Evolutionary conservation across 1,284 basidiomycete species (phyloP).

Genomic region (Xerocomus amazonicus): DNA sequence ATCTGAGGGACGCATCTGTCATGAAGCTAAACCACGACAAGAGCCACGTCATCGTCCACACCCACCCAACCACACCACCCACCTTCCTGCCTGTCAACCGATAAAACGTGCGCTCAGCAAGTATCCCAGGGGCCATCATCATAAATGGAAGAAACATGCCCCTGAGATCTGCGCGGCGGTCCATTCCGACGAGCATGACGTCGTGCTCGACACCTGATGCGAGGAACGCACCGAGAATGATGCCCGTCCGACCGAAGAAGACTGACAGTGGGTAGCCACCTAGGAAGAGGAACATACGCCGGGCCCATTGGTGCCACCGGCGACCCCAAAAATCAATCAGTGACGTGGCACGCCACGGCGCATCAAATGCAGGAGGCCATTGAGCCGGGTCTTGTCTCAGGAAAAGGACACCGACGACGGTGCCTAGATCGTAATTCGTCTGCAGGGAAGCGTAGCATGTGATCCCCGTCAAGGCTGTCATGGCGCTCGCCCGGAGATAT

Average conservation of each 20-base stretch:
- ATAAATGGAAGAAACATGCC: constrained; percentile 50
- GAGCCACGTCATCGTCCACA: constrained; percentile 50
- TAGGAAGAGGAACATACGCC: constrained; percentile 31
- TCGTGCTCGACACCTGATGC: neutral
- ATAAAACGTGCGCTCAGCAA: constrained; percentile 39
- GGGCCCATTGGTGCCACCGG: too few relatives aligned
- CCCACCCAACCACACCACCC: constrained; percentile 41
- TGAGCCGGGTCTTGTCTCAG: neutral
- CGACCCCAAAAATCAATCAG: constrained; percentile 40
- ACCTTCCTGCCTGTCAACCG: constrained; percentile 37
- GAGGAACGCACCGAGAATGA: constrained; percentile 51
- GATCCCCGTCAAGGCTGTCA: neutral
- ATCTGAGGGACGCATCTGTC: constrained; percentile 50
- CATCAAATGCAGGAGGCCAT: constrained; percentile 39
- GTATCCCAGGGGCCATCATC: constrained; percentile 47
- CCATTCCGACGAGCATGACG: neutral
- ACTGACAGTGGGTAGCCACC: constrained; percentile 35
- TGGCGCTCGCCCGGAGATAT: neutral
- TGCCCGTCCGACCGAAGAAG: constrained; percentile 42
- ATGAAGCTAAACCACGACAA: constrained; percentile 44
- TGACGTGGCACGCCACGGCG: constrained; percentile 38
- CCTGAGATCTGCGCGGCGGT: constrained; percentile 38
- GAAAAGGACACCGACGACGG: neutral
- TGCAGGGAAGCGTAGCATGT: neutral
- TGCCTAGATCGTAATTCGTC: neutral